These are phyloP conservation scores for Ophiostoma piceae DNA, from an alignment of 2,329 filamentous ascomycete species.

Conservation along the genomic window DNA sequence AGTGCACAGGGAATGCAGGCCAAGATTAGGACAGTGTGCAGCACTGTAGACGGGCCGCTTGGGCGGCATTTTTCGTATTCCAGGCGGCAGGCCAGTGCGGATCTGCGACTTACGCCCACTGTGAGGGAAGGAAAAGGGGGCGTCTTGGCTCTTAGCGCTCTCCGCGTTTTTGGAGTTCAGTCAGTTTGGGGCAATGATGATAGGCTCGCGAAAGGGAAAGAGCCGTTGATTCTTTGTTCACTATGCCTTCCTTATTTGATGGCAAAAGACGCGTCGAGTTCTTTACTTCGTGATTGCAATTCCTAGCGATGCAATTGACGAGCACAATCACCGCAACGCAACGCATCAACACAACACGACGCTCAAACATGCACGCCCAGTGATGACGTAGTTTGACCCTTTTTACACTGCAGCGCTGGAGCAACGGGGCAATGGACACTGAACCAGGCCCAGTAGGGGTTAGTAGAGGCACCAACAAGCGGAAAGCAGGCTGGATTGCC, in stretches of 20 bases:
- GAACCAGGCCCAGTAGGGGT: background rate
- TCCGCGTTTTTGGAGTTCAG: slow-evolving; percentile 12
- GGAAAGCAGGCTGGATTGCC: slow-evolving; percentile 7
- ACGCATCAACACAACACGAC: background rate
- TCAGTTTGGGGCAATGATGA: background rate
- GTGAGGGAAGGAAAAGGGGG: slow-evolving; percentile 19
- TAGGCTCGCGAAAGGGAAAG: background rate
- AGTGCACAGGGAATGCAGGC: slow-evolving; percentile 11
- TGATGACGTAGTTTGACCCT: slow-evolving; percentile 10
- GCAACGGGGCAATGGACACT: slow-evolving; percentile 6
- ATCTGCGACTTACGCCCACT: background rate
- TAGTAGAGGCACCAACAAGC: slow-evolving; percentile 1
- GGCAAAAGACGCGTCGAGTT: too few relatives aligned
- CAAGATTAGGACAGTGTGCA: slow-evolving; percentile 19
- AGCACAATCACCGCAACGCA: background rate
- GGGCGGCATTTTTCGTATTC: background rate
- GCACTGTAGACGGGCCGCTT: background rate
- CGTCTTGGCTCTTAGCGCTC: slow-evolving; percentile 20
- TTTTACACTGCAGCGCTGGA: slow-evolving; percentile 13
- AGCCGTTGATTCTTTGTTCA: background rate
- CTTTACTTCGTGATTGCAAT: too few relatives aligned
- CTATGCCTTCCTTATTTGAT: background rate
- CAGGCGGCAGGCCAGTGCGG: slow-evolving; percentile 5
- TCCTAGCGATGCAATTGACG: too few relatives aligned
- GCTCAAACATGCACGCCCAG: background rate